Percentiles rank a stretch among this genome's conserved stretches.
phyloP scores from a whole-genome alignment of 768 basidiomycete genomes.

The Agrocybe pediades region DNA sequence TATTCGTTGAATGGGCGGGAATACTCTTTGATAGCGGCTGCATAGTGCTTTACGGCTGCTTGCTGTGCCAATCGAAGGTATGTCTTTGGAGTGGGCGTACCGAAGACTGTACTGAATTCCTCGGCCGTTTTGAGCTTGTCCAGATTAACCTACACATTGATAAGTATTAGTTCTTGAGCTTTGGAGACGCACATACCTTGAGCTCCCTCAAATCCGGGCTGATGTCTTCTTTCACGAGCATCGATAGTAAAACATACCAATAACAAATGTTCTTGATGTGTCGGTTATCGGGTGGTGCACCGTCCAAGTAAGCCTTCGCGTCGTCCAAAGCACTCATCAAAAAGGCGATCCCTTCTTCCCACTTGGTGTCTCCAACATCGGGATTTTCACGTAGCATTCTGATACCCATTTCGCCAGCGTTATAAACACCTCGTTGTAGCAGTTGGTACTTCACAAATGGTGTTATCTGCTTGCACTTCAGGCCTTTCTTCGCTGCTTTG shows the following conservation, averaged over 20 bases:
- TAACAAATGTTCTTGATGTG: conserved; percentile 58
- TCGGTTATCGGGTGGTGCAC: conserved; percentile 61
- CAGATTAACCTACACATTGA: conserved; percentile 32
- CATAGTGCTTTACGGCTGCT: conserved; percentile 49
- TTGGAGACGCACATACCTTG: conserved; percentile 36
- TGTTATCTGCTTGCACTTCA: conserved; percentile 54
- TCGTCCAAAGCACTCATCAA: conserved; percentile 61
- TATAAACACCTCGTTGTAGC: conserved; percentile 59
- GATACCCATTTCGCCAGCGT: conserved; percentile 57
- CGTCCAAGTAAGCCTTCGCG: conserved; percentile 50
- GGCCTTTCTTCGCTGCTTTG: conserved; percentile 62
- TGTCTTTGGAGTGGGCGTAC: conserved; percentile 49
- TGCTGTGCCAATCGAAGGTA: conserved; percentile 53
- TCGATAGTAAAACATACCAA: conserved; percentile 58
- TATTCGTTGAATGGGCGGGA: conserved; percentile 40
- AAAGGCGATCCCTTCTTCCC: conserved; percentile 62
- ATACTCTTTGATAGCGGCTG: conserved; percentile 48
- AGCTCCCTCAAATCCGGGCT: conserved; percentile 52
- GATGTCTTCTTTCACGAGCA: conserved; percentile 54
- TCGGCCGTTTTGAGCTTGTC: conserved; percentile 51
- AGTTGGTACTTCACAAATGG: conserved; percentile 57
- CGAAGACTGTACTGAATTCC: conserved; percentile 50
- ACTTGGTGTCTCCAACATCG: conserved; percentile 38
- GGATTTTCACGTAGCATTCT: conserved; percentile 44
- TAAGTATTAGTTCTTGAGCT: background rate